These are phyloP conservation scores for Sutorius eximius DNA, from an alignment of 1,284 basidiomycete species.

Conservation along the genomic window DNA sequence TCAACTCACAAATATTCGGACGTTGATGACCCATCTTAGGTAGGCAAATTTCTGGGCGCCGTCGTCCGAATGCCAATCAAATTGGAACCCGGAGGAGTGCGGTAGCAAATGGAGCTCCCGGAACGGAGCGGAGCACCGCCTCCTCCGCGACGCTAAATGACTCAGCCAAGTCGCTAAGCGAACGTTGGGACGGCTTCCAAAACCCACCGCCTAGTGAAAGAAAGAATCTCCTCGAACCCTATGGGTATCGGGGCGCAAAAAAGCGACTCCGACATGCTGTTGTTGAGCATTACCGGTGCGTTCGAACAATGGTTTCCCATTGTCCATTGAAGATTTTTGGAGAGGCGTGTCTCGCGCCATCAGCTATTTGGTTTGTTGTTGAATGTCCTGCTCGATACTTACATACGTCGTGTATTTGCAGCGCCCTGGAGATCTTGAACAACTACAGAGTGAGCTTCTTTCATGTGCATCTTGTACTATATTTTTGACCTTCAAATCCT, in stretches of 20 bases:
- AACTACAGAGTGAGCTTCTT: constrained; percentile 74
- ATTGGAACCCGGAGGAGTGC: neutral
- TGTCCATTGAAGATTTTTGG: neutral
- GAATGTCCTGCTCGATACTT: constrained; percentile 9
- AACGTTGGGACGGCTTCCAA: neutral
- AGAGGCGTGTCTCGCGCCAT: neutral
- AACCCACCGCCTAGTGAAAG: neutral
- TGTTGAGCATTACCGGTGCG: constrained; percentile 80
- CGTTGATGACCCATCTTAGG: neutral
- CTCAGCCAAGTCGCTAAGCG: neutral
- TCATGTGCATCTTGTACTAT: constrained; percentile 8
- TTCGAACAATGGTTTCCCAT: constrained; percentile 3
- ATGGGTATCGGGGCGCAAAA: constrained; percentile 81
- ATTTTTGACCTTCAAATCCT: neutral
- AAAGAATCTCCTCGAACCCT: constrained; percentile 53
- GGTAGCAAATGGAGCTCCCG: neutral
- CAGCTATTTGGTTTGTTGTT: neutral
- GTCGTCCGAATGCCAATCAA: neutral
- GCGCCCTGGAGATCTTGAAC: constrained; percentile 76
- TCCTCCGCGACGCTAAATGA: neutral
- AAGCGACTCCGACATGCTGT: constrained; percentile 82
- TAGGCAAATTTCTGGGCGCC: neutral
- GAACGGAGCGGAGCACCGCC: neutral
- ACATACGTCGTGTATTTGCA: constrained; percentile 28
- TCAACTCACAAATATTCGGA: constrained; percentile 9